Base-by-base conservation (phyloP, 1,139 yeast species). In the Kurtzmaniella quercitrusa region DNA sequence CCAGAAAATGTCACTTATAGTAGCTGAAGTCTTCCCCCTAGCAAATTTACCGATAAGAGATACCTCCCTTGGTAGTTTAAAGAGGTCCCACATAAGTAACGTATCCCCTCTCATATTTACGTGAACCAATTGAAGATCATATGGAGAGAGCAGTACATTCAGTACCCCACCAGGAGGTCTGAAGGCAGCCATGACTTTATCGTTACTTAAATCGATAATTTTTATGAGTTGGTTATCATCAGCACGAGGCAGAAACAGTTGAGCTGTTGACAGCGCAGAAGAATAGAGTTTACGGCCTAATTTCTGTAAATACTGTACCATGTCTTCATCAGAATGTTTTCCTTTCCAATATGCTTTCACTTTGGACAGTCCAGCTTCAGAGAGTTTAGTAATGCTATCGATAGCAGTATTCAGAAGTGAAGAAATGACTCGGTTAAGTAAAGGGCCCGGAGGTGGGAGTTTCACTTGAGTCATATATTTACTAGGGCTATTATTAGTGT, bases 141-240 rank as follows among this genome's bases (percentile, higher is more conserved):
- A 79, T 0, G 87, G 86, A 0, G 85, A 81, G 7, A 84, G 57
- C 1, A 86, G 79, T 1, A 84, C 57, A 23, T 70, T 65, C 0
- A 89, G 81, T 15, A 83, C 71, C 0, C 88, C 89, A 19, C 79
- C 81, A 52, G 85, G 71, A 41, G 88, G 77, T 36, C 73, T 70
- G 55, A 83, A 81, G 12, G 71, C 62, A n/a, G 79, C 77, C 49
- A 82, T 53, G 1, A 68, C 64, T 43, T 61, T 61, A 44, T 70
- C 75, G 25, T 71, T 68, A 4, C 62, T 52, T 38, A 82, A 58
- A 50, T 81, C 84, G 33, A 79, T 53, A 12, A 80, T 59, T 46
- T 70, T 68, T 34, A 71, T 59, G 11, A 68, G 50, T 44, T 68
- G 71, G 49, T 71, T 67, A 46, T 64, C 62, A 47, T 56, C 55